phyloP scores from a whole-genome alignment of 2,329 filamentous ascomycete species.

The Xylariaceae sp. region DNA sequence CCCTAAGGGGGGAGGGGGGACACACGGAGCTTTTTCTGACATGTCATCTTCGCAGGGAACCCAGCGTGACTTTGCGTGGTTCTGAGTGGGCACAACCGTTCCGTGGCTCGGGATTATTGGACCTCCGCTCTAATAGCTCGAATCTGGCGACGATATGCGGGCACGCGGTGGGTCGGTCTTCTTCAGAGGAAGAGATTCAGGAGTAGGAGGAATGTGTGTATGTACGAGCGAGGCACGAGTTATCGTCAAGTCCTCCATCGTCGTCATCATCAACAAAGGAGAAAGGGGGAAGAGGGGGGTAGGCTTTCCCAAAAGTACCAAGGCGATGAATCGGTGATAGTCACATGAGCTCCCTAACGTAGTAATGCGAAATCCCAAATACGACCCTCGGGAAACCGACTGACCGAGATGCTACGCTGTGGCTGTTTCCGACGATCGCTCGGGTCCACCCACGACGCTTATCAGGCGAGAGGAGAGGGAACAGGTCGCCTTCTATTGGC shows the following conservation, averaged over 20 bases:
- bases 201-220: neutral
- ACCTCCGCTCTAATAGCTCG: conserved; percentile 15
- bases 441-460: conserved; percentile 12
- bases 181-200: neutral
- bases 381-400: conserved; percentile 24
- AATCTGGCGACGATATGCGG: conserved; percentile 5
- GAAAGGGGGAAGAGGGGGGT: conserved; percentile 21
- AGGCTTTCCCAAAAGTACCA: conserved; percentile 22
- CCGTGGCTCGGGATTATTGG: conserved; percentile 26
- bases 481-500: conserved; percentile 21
- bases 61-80: conserved; percentile 17
- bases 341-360: conserved; percentile 30
- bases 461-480: conserved; percentile 22
- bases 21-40: conserved; percentile 23
- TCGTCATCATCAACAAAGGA: conserved; percentile 13
- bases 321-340: conserved; percentile 27
- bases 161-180: neutral
- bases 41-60: conserved; percentile 22
- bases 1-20: no score
- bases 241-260: conserved; percentile 12
- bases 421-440: conserved; percentile 28
- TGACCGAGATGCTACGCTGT: conserved; percentile 24
- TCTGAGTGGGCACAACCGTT: conserved; percentile 22
- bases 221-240: neutral
- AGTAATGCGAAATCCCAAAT: conserved; percentile 24